Evolutionary conservation across 306 rosid species (phyloP).

Genomic region (Cucurbita moschata): DNA sequence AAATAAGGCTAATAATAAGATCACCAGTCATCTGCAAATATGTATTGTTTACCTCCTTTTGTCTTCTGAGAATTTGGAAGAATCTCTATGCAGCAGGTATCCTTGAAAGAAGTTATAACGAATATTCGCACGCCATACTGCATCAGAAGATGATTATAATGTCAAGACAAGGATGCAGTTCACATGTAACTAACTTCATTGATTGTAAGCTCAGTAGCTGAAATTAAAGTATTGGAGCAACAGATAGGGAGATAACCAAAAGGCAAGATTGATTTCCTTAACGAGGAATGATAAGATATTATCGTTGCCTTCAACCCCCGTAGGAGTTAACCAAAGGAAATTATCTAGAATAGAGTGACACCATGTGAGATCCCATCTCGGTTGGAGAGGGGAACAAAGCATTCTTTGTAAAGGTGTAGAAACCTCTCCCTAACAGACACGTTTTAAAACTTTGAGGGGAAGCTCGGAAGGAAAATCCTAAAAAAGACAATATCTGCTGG

Average conservation of each 20-base stretch:
- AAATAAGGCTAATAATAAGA: background rate
- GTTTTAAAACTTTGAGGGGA: too few species aligned
- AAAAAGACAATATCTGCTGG: too few species aligned
- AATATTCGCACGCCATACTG: conserved; percentile 62
- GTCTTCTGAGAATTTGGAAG: conserved; percentile 52
- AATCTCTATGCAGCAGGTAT: conserved; percentile 71
- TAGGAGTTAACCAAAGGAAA: background rate
- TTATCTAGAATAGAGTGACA: background rate
- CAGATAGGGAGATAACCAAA: background rate
- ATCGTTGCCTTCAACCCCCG: background rate
- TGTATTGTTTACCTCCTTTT: conserved; percentile 35
- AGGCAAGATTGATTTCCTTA: background rate
- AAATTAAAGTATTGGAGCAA: background rate
- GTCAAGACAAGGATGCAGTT: conserved; percentile 11
- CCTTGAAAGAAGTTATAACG: conserved; percentile 79
- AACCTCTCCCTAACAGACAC: too few species aligned
- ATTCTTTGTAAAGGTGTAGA: too few species aligned
- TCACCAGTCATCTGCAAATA: conserved; percentile 2
- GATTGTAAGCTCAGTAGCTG: background rate
- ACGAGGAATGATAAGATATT: background rate
- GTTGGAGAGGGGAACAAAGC: too few species aligned
- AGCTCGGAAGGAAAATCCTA: too few species aligned
- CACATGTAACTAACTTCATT: background rate
- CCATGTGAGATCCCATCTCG: too few species aligned
- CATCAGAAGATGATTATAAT: conserved; percentile 7